A percentile compares a stretch with the other conserved stretches of the same genome.
phyloP scores from a whole-genome alignment of 805 yeast genomes.

The Starmera dryadoides region DNA sequence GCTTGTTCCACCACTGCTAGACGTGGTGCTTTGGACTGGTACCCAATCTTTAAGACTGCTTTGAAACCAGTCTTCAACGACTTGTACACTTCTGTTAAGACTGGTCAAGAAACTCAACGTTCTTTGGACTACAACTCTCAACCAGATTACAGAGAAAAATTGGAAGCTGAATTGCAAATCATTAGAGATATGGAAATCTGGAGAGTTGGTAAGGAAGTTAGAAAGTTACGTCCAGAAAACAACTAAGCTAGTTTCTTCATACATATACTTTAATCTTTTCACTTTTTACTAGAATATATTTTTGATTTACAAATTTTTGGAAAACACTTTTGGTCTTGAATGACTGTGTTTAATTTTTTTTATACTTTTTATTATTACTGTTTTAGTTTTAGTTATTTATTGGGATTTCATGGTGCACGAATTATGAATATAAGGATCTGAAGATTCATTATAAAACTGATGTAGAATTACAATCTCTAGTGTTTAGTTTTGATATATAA shows the following conservation, averaged over 20 bases:
- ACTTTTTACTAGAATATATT: slow-evolving; percentile 4
- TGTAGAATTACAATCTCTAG: too few species aligned
- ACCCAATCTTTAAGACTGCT: slow-evolving; percentile 97
- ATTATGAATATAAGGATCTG: neutral
- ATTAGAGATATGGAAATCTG: slow-evolving; percentile 99
- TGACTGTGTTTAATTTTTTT: neutral
- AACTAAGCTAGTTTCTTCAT: slow-evolving; percentile 41
- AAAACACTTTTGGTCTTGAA: neutral
- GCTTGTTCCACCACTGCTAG: slow-evolving; percentile 99
- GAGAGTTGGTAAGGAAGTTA: slow-evolving; percentile 99
- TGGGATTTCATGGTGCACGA: neutral
- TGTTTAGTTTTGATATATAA: too few species aligned
- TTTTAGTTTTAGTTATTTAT: neutral
- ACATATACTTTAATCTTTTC: neutral
- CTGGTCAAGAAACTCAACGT: slow-evolving; percentile 97
- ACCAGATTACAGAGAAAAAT: slow-evolving; percentile 94
- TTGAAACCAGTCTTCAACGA: slow-evolving; percentile 97
- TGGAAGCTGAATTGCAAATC: slow-evolving; percentile 86
- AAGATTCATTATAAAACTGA: neutral
- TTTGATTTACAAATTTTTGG: slow-evolving; percentile 9
- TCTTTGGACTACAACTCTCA: slow-evolving; percentile 98
- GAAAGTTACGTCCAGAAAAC: slow-evolving; percentile 99
- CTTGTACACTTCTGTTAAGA: slow-evolving; percentile 89
- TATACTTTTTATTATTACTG: neutral
- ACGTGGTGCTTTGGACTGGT: slow-evolving; percentile 99